Conservation (phyloP, 768 basidiomycete species). For the Lactifluus subvellereus region DNA sequence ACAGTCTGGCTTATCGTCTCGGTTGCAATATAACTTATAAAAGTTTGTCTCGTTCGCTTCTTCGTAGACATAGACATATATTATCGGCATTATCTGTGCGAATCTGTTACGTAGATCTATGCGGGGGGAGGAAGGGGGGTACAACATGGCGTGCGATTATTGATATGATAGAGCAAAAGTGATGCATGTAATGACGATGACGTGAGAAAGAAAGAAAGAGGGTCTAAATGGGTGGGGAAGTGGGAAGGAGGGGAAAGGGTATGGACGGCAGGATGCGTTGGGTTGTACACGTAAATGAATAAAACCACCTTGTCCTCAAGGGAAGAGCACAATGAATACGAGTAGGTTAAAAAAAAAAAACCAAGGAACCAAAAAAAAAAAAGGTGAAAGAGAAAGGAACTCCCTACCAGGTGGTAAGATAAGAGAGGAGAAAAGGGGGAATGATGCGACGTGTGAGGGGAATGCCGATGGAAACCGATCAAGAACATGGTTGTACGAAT, state of each 20-base stretch:
- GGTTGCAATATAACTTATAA: no score
- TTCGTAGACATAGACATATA: not conserved
- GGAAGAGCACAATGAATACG: not conserved
- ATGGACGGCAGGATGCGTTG: not conserved
- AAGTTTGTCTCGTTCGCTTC: no score
- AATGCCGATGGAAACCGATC: not conserved
- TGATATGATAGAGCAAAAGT: constrained; percentile 6
- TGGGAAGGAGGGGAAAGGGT: not conserved
- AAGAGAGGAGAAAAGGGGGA: no score
- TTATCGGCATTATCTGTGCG: not conserved
- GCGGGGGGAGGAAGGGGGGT: not conserved
- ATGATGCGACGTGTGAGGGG: not conserved
- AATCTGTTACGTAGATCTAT: constrained; percentile 14
- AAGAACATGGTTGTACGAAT: not conserved
- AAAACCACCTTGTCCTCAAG: not conserved
- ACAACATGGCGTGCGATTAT: constrained; percentile 1
- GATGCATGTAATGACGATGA: not conserved
- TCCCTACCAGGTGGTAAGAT: no score
- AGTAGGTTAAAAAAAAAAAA: not conserved
- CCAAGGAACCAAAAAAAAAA: not conserved
- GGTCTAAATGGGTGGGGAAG: not conserved
- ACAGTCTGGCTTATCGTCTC: no score
- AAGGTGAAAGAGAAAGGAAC: no score
- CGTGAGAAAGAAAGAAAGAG: not conserved
- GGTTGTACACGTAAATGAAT: constrained; percentile 11